Evolutionary conservation across 495 filamentous ascomycete species (phyloP), one percentile per base, ranked within the genome.

Genomic region (Patellaria atrata): DNA sequence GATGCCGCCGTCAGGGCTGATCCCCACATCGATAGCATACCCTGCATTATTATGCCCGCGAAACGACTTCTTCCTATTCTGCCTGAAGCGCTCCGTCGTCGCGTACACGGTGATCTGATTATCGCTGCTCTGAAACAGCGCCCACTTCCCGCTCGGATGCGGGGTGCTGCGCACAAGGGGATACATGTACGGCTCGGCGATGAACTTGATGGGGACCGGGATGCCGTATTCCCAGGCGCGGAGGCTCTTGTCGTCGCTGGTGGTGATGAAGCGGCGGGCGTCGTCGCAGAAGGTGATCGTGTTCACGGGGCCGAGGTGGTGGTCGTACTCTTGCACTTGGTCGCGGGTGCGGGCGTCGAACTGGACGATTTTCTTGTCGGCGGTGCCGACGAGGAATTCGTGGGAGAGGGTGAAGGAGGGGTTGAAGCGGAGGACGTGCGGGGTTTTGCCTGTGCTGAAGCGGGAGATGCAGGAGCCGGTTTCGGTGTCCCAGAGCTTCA

Each of bases 401-500:
- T 87, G 77, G 1, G 71, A 68, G 43, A 73, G 67, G n/a, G 79
- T 75, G 0, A 67, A 57, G 31, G 70, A 63, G 0, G 87, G 87
- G 58, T 94, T 87, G 72, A 94, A 94, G 43, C 77, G 75, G 48
- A 96, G 67, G 38, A 94, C 87, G 51, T 99, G 89, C 3, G 89
- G 87, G 3, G 85, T 93, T 61, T 89, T 91, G 55, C 86, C 84
- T 5, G 80, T 84, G 15, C 76, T 81, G 64, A 91, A 96, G 31
- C 81, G 78, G 38, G 74, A 75, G 27, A 91, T 48, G 50, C 86
- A 94, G 45, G 74, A 65, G 5, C 89, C 89, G 17, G 85, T 92
- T 59, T 99, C 89, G 7, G 85, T 93, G 55, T 96, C 89, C 89
- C 89, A 99, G 32, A 96, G 67, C 60, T 94, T 93, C 58, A 96